Evolutionary conservation across 2,329 filamentous ascomycete genomes (phyloP).

Genomic region (Fusarium sp.): DNA sequence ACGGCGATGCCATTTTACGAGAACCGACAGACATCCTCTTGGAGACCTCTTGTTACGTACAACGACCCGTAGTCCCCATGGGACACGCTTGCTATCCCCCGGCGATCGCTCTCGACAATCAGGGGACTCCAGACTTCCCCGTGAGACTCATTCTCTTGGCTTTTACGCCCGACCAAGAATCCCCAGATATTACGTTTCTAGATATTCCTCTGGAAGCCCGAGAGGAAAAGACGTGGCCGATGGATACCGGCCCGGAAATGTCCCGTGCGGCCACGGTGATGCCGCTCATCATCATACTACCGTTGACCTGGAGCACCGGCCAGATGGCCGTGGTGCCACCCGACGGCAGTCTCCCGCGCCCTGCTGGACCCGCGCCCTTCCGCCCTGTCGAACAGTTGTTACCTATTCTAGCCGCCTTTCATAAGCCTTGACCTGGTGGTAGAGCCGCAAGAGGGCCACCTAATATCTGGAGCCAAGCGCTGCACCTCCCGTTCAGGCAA

Average conservation of each 20-base stretch:
- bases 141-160: slow-evolving; percentile 18
- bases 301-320: background rate
- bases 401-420: background rate
- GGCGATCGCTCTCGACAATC: slow-evolving; percentile 20
- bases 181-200: slow-evolving; percentile 3
- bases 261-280: slow-evolving; percentile 26
- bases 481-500: slow-evolving; percentile 32
- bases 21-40: slow-evolving; percentile 9
- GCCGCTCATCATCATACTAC: slow-evolving; percentile 17
- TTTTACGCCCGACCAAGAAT: background rate
- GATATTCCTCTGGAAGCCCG: background rate
- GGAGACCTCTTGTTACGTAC: slow-evolving; percentile 35
- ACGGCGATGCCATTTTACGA: slow-evolving; percentile 9
- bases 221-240: slow-evolving; percentile 5
- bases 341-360: slow-evolving; percentile 16
- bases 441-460: slow-evolving; percentile 7
- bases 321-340: slow-evolving; percentile 17
- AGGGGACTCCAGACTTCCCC: slow-evolving; percentile 38
- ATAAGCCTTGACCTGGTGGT: slow-evolving; percentile 16
- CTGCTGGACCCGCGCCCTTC: slow-evolving; percentile 1
- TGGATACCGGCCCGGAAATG: slow-evolving; percentile 16
- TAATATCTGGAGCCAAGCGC: slow-evolving; percentile 8
- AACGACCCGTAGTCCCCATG: slow-evolving; percentile 38
- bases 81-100: slow-evolving; percentile 34
- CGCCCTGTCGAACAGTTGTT: background rate